Evolutionary conservation across 768 basidiomycete species (phyloP), one percentile per base, ranked within the genome.

Genomic region (Lenzites betulinus): DNA sequence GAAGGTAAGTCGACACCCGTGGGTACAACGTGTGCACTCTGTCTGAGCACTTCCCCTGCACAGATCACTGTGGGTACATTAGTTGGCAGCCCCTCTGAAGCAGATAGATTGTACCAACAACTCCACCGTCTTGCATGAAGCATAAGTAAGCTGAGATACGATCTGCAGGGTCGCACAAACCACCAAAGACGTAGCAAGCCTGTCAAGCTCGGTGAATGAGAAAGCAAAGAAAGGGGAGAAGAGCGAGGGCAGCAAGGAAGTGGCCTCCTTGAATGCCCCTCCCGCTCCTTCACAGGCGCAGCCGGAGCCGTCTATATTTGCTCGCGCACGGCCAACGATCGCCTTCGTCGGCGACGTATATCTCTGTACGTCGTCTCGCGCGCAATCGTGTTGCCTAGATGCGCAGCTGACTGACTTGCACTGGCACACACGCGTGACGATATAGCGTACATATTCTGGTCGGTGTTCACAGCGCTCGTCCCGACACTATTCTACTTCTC

Each of bases 401-500:
- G 44, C 33, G 18, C 25, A 7, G 2, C 25, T 33, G 6, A 33
- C 30, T 33, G 30, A 33, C 30, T 11, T 33, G 30, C 30, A 33
- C 30, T 5, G 4, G 4, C 30, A 11, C 11, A 33, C 30, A 11
- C 30, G 6, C 30, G 30, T 33, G 30, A 3, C 20, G 22, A 13
- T 39, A 35, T 57, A 92, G 90, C 89, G 4, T 92, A 87, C 68
- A 76, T 89, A 18, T 92, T 88, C 72, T 93, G 90, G 90, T 90
- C 92, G 1, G 80, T 91, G 49, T 85, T 90, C 70, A 95, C 93
- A 1, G 81, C 85, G 3, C 83, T 94, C 20, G 82, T 88, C 7
- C 87, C 89, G 1, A 86, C 90, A 3, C 78, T 95, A 3, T 95
- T 95, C 77, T 95, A 95, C 74, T 95, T 93, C 76, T 93, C 91